Percentiles rank a stretch among this genome's conserved stretches.
phyloP scores from a whole-genome alignment of 371 early-diverging fungal genomes.

The Circinella minor region DNA sequence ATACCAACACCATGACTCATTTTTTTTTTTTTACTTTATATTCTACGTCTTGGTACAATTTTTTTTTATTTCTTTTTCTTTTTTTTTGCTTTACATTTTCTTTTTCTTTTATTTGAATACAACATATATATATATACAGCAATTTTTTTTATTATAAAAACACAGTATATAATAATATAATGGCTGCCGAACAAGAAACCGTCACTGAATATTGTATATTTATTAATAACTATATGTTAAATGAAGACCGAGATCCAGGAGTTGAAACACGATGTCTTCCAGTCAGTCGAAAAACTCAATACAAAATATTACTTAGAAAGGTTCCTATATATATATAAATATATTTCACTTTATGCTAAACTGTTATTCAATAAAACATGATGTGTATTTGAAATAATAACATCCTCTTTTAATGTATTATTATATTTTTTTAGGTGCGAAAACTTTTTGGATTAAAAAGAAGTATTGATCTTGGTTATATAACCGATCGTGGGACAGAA shows the following conservation, averaged over 20 bases:
- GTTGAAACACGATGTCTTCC: background rate
- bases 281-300: background rate
- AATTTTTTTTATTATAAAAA: no score
- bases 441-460: background rate
- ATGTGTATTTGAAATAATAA: no score
- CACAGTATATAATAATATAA: no score
- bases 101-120: no score
- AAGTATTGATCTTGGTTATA: constrained; percentile 1
- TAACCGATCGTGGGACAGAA: background rate
- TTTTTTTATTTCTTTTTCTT: background rate
- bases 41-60: background rate
- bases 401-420: background rate
- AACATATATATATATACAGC: no score
- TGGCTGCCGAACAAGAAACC: no score
- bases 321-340: background rate
- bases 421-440: background rate
- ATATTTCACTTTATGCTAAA: background rate
- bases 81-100: no score
- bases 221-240: background rate
- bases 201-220: background rate
- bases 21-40: no score
- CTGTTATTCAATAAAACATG: background rate
- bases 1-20: no score
- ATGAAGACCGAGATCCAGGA: background rate
- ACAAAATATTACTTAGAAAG: background rate